phyloP scores from a whole-genome alignment of 306 rosid species.

The Prunus salicina region DNA sequence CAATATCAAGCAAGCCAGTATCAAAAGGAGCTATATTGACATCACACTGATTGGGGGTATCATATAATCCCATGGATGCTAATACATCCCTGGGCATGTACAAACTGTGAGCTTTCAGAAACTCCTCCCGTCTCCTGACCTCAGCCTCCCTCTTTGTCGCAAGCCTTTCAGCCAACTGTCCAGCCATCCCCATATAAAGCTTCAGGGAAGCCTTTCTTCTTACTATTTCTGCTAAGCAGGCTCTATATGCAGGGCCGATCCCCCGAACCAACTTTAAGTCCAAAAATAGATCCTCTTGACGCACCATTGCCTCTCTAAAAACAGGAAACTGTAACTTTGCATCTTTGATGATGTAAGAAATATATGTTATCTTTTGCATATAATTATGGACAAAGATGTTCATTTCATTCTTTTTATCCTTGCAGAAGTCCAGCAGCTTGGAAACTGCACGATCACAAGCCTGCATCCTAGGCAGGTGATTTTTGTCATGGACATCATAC shows the following conservation, averaged over 20 bases:
- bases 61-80: constrained; percentile 84
- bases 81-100: constrained; percentile 82
- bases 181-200: constrained; percentile 99
- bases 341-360: constrained; percentile 80
- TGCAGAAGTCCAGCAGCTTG: constrained; percentile 68
- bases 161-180: constrained; percentile 91
- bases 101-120: constrained; percentile 57
- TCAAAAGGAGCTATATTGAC: constrained; percentile 94
- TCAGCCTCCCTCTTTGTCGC: constrained; percentile 86
- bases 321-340: constrained; percentile 93
- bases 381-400: constrained; percentile 68
- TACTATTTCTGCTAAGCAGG: constrained; percentile 94
- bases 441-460: constrained; percentile 74
- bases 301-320: constrained; percentile 91
- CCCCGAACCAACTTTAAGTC: constrained; percentile 80
- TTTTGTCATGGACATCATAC: constrained; percentile 93
- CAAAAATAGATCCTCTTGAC: constrained; percentile 75
- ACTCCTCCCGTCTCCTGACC: constrained; percentile 71
- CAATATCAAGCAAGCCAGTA: constrained; percentile 73
- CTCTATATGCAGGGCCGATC: constrained; percentile 86
- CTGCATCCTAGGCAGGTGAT: constrained; percentile 83
- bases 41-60: constrained; percentile 84
- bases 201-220: constrained; percentile 92
- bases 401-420: constrained; percentile 85
- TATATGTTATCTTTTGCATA: constrained; percentile 73